These are phyloP conservation scores for Neopestalotiopsis sp. DNA, from an alignment of 2,329 filamentous ascomycete species.

Conservation along the genomic window DNA sequence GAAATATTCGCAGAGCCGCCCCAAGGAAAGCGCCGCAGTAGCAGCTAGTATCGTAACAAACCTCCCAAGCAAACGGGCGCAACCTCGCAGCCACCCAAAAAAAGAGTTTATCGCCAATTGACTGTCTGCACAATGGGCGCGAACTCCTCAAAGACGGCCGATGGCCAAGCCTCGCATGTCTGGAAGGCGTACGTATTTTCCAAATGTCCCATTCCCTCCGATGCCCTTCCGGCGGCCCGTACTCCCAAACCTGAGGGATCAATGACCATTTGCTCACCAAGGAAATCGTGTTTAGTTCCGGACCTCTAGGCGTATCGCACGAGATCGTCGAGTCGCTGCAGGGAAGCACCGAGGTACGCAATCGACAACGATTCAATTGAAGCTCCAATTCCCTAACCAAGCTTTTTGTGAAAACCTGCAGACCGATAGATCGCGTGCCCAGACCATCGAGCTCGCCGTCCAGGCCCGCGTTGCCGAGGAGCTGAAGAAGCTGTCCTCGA, in stretches of 20 bases:
- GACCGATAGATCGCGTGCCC: conserved; percentile 88
- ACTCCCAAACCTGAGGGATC: conserved; percentile 7
- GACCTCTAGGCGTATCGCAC: conserved; percentile 70
- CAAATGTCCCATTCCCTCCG: not conserved
- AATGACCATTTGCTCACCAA: conserved; percentile 19
- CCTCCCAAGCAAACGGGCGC: not conserved
- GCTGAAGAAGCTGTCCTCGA: conserved; percentile 77
- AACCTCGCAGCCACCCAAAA: not conserved
- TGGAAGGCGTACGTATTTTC: conserved; percentile 61
- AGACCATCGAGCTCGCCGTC: conserved; percentile 83
- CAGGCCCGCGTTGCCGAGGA: conserved; percentile 86
- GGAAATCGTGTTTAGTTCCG: conserved; percentile 40
- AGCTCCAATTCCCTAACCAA: conserved; percentile 11
- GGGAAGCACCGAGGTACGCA: conserved; percentile 78
- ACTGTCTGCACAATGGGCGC: conserved; percentile 57
- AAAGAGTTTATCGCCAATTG: conserved; percentile 23
- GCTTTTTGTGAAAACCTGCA: conserved; percentile 42
- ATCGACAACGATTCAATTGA: conserved; percentile 8
- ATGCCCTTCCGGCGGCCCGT: not conserved
- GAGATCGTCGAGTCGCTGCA: conserved; percentile 84
- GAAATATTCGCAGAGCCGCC: conserved; percentile 13
- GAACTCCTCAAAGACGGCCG: conserved; percentile 59
- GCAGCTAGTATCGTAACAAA: not conserved
- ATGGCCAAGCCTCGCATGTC: conserved; percentile 44
- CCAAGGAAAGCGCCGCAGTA: not conserved